Base-by-base conservation (phyloP, 108 stramenopile genomes). In the Nitzschia sp. region DNA sequence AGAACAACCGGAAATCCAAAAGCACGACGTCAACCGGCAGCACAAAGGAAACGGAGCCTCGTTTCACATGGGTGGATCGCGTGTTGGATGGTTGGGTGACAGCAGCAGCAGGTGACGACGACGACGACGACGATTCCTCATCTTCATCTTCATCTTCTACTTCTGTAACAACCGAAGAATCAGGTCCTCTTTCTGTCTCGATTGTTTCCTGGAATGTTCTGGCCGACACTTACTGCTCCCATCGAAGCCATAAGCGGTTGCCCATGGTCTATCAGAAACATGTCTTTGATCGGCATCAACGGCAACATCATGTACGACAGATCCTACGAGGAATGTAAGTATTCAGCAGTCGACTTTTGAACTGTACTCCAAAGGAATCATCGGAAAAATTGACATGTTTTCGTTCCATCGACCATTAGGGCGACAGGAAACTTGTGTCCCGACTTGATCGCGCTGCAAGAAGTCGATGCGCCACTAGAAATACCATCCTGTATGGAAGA, bases 191-290 rank as follows among this genome's bases (percentile, higher is more conserved):
- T 19, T 17, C 42, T 9, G 42, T 66, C 6, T 64, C 64, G 29
- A 74, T 91, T 11, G 69, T 76, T 9, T 81, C 82, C n/a, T 88
- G 88, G 84, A 95, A 95, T 67, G 62, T 92, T 21, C 71, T 95
- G 38, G 93, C 93, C 3, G 85, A 92, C 64, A 60, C 83, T 18
- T 92, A 95, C 51, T 69, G 88, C 51, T 80, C 72, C 38, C 84
- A 72, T 32, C 75, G 84, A 57, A 90, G 89, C 1, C 93, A 95
- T 76, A 70, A 64, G 21, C 70, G 76, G 15, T 57, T 95, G 45
- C 61, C 61, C 9, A 6, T 42, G 8, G 42, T 62, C 0, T 85
- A 80, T 61, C 83, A 87, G 36, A 46, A 66, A 23, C 81, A 80
- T 36, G 86, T 84, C 53, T 93, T 93, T 69, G 60, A 85, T 54